Conservation (phyloP, 1,284 basidiomycete species). For the Cystobasidiaceae sp. region DNA sequence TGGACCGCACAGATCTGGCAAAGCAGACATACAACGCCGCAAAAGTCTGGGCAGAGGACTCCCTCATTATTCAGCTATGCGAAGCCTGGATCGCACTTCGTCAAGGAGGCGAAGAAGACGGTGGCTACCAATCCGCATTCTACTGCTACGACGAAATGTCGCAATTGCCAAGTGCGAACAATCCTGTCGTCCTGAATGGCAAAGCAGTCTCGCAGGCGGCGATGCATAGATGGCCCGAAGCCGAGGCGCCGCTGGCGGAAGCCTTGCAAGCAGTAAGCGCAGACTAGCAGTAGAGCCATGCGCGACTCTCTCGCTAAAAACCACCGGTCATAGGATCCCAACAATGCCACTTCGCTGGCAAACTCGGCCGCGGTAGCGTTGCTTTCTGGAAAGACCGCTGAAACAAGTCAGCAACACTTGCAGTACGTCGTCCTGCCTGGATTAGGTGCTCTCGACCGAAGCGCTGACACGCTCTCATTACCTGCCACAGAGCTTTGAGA, state of each 20-base stretch:
- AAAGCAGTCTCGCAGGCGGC: slow-evolving; percentile 78
- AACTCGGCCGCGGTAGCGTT: slow-evolving; percentile 34
- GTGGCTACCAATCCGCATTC: slow-evolving; percentile 57
- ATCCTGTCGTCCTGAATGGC: slow-evolving; percentile 65
- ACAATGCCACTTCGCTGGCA: slow-evolving; percentile 37
- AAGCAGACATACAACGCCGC: slow-evolving; percentile 73
- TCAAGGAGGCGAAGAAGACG: slow-evolving; percentile 28
- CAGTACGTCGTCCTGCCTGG: neutral
- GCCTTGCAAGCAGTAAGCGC: slow-evolving; percentile 64
- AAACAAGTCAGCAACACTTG: neutral
- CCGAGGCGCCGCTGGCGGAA: slow-evolving; percentile 76
- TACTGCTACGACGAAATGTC: slow-evolving; percentile 91
- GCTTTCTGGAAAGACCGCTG: slow-evolving; percentile 19
- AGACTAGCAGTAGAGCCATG: too few species aligned
- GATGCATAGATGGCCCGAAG: slow-evolving; percentile 71
- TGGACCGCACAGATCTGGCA: slow-evolving; percentile 78
- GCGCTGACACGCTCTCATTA: neutral
- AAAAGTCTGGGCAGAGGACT: slow-evolving; percentile 80
- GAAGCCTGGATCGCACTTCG: slow-evolving; percentile 79
- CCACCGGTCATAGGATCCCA: slow-evolving; percentile 32
- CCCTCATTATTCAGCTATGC: slow-evolving; percentile 78
- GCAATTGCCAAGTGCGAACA: slow-evolving; percentile 71
- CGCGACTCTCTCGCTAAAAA: neutral
- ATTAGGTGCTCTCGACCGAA: slow-evolving; percentile 7
- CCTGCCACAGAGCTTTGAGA: slow-evolving; percentile 54